phyloP scores from a whole-genome alignment of 441 rosid species.

The Populus trichocarpa region DNA sequence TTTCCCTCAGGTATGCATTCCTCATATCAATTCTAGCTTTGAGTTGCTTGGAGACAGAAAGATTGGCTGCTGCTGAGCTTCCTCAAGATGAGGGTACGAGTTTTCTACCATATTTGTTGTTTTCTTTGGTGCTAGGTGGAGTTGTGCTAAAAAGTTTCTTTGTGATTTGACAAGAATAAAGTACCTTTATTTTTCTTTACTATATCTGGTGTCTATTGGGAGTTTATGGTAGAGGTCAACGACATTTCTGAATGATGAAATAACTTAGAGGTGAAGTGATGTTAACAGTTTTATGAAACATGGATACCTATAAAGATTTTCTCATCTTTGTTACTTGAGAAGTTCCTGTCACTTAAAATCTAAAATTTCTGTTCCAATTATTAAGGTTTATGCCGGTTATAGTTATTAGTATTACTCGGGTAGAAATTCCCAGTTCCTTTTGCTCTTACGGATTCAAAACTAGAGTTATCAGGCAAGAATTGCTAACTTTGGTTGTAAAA shows the following conservation, averaged over 20 bases:
- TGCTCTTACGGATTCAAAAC: background rate
- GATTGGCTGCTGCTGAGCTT: background rate
- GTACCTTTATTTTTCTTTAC: too few species aligned
- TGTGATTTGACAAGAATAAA: too few species aligned
- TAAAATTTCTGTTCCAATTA: background rate
- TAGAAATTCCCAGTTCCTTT: background rate
- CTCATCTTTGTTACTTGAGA: too few species aligned
- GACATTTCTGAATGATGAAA: too few species aligned
- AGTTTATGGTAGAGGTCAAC: too few species aligned
- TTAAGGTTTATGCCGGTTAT: background rate
- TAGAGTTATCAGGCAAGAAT: background rate
- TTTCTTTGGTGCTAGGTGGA: background rate
- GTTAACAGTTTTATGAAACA: too few species aligned
- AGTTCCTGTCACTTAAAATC: background rate
- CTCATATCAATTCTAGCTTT: slow-evolving; percentile 3
- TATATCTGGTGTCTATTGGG: too few species aligned
- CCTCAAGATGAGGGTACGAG: slow-evolving; percentile 18
- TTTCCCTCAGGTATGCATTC: background rate
- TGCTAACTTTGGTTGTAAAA: background rate
- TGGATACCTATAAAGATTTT: too few species aligned
- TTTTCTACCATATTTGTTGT: background rate
- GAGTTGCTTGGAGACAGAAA: background rate
- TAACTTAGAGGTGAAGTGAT: too few species aligned
- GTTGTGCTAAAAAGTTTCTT: background rate
- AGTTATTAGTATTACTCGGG: too few species aligned